These are phyloP conservation scores for Telopea speciosissima DNA, from an alignment of 177 flowering plant species.

Conservation along the genomic window DNA sequence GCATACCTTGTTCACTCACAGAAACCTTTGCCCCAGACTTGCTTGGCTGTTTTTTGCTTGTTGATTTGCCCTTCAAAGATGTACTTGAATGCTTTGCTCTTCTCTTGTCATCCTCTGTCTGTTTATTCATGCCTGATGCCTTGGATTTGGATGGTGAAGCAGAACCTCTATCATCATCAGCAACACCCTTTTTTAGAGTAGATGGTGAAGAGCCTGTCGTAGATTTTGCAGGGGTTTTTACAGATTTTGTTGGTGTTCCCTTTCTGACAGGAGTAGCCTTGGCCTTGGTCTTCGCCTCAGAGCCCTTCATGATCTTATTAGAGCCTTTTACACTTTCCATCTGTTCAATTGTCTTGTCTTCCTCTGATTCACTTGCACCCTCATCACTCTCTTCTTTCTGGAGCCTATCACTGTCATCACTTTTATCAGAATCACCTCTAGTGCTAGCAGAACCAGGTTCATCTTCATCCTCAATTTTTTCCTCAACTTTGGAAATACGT, in stretches of 20 bases:
- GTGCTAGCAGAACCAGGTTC: slow-evolving; percentile 31
- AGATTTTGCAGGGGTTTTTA: slow-evolving; percentile 29
- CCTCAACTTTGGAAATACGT: slow-evolving; percentile 22
- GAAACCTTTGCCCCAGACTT: slow-evolving; percentile 35
- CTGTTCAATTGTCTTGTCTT: slow-evolving; percentile 30
- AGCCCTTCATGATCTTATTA: slow-evolving; percentile 28
- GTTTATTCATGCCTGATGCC: slow-evolving; percentile 33
- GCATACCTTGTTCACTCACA: slow-evolving; percentile 38
- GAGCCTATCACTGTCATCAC: slow-evolving; percentile 19
- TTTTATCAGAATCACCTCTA: slow-evolving; percentile 36
- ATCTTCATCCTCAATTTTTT: slow-evolving; percentile 27
- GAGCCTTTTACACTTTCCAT: slow-evolving; percentile 27
- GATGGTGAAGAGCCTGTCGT: slow-evolving; percentile 28
- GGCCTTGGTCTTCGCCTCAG: slow-evolving; percentile 25
- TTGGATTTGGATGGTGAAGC: slow-evolving; percentile 36
- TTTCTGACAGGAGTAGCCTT: slow-evolving; percentile 30
- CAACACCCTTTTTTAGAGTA: slow-evolving; percentile 24
- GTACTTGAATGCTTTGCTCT: slow-evolving; percentile 21
- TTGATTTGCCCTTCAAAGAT: slow-evolving; percentile 26
- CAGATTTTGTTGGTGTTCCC: slow-evolving; percentile 30
- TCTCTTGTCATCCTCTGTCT: slow-evolving; percentile 35
- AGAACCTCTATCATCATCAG: slow-evolving; percentile 21
- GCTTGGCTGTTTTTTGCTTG: slow-evolving; percentile 32
- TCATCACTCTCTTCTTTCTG: slow-evolving; percentile 35
- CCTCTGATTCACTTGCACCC: slow-evolving; percentile 34